phyloP scores from a whole-genome alignment of 2,329 filamentous ascomycete genomes.

The Hypoxylon sp. region DNA sequence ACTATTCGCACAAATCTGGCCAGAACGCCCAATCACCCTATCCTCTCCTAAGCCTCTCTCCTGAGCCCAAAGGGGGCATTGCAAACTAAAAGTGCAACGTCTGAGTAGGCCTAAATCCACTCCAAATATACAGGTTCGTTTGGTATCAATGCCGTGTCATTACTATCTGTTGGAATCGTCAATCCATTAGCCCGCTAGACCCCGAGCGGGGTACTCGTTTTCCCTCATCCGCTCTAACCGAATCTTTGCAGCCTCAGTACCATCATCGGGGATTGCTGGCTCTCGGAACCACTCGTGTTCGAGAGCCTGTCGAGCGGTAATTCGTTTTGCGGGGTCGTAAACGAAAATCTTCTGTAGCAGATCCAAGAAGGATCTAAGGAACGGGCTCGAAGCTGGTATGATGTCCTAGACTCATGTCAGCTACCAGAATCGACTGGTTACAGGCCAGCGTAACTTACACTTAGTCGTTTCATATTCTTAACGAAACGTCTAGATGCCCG shows the following conservation, averaged over 20 bases:
- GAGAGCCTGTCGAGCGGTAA: slow-evolving; percentile 76
- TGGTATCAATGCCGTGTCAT: slow-evolving; percentile 43
- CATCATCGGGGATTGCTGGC: slow-evolving; percentile 73
- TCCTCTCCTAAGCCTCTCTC: slow-evolving; percentile 37
- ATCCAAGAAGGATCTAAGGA: slow-evolving; percentile 74
- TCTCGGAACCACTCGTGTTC: slow-evolving; percentile 79
- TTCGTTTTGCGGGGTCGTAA: slow-evolving; percentile 75
- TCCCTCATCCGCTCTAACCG: slow-evolving; percentile 67
- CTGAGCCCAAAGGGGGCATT: slow-evolving; percentile 39
- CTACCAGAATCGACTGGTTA: slow-evolving; percentile 5
- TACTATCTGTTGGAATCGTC: slow-evolving; percentile 29
- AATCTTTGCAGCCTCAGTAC: slow-evolving; percentile 77
- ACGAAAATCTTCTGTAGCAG: slow-evolving; percentile 77
- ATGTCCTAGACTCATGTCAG: slow-evolving; percentile 68
- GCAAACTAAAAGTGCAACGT: slow-evolving; percentile 45
- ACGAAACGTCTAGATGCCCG: slow-evolving; percentile 76
- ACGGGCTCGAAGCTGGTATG: slow-evolving; percentile 71
- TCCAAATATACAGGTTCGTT: slow-evolving; percentile 48
- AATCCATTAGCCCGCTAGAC: slow-evolving; percentile 44
- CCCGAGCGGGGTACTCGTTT: slow-evolving; percentile 55
- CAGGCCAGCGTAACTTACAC: slow-evolving; percentile 61
- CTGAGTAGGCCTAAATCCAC: slow-evolving; percentile 45
- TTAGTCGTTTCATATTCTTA: slow-evolving; percentile 78
- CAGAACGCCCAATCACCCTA: slow-evolving; percentile 46
- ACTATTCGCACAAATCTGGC: slow-evolving; percentile 47